phyloP scores from a whole-genome alignment of 805 yeast genomes.

The Myxozyma neglecta region DNA sequence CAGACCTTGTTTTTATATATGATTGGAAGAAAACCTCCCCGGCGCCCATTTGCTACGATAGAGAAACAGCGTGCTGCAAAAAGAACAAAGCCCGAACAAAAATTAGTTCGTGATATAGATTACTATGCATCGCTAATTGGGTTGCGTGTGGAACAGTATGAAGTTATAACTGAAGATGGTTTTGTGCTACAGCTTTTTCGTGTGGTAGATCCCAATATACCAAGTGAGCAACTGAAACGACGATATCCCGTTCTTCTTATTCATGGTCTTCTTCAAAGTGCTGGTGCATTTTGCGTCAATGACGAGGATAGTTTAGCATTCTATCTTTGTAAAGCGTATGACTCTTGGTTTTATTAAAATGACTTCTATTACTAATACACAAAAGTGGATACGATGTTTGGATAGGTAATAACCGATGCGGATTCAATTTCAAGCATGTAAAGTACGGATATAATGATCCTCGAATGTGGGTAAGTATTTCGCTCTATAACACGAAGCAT shows the following conservation, averaged over 20 bases:
- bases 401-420: constrained; percentile 90
- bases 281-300: constrained; percentile 81
- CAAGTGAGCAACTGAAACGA: constrained; percentile 36
- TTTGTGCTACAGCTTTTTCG: constrained; percentile 67
- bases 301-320: constrained; percentile 75
- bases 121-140: constrained; percentile 69
- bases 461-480: constrained; percentile 61
- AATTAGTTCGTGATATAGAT: constrained; percentile 54
- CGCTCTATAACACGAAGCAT: neutral
- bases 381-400: constrained; percentile 74
- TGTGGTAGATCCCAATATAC: constrained; percentile 51
- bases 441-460: constrained; percentile 47
- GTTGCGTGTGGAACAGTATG: constrained; percentile 58
- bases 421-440: constrained; percentile 70
- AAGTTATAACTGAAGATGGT: constrained; percentile 76
- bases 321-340: constrained; percentile 46
- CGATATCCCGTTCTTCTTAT: constrained; percentile 69
- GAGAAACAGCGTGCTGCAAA: constrained; percentile 19
- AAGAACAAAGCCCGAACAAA: constrained; percentile 40
- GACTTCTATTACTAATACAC: neutral
- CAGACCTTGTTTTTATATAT: neutral
- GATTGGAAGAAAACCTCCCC: neutral
- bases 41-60: constrained; percentile 21
- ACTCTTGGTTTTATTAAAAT: neutral
- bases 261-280: constrained; percentile 86